These are phyloP conservation scores for Penicillium goetzii DNA, from an alignment of 495 filamentous ascomycete genomes.

Conservation along the genomic window DNA sequence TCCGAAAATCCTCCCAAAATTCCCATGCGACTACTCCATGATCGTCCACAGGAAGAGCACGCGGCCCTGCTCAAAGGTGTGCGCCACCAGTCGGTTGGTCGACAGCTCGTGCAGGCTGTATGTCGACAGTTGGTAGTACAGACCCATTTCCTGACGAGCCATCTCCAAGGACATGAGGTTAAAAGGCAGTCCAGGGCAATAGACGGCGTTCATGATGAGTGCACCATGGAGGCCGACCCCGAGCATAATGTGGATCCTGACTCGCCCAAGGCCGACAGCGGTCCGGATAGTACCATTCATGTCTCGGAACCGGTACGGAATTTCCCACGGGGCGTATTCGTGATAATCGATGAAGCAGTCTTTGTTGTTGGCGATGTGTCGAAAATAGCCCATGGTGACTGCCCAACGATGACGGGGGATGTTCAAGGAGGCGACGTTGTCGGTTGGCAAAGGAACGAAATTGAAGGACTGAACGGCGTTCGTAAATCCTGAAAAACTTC, in stretches of 20 bases:
- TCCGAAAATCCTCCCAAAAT: not conserved
- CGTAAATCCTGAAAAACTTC: no score
- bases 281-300: not conserved
- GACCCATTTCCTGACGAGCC: not conserved
- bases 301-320: not conserved
- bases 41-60: not conserved
- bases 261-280: not conserved
- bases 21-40: not conserved
- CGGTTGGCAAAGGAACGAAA: not conserved
- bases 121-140: not conserved
- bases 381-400: not conserved
- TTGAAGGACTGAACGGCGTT: not conserved
- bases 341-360: not conserved
- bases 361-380: not conserved
- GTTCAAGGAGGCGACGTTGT: not conserved
- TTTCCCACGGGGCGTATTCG: not conserved
- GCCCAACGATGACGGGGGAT: not conserved
- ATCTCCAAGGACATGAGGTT: not conserved
- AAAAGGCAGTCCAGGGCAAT: not conserved
- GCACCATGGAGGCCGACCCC: not conserved
- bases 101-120: not conserved
- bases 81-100: not conserved
- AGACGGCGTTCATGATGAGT: not conserved
- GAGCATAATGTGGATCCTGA: not conserved
- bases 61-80: not conserved